A percentile compares a stretch with the other conserved stretches of the same genome.
Conservation (phyloP, 108 stramenopile species). For the Nitzschia palea region DNA sequence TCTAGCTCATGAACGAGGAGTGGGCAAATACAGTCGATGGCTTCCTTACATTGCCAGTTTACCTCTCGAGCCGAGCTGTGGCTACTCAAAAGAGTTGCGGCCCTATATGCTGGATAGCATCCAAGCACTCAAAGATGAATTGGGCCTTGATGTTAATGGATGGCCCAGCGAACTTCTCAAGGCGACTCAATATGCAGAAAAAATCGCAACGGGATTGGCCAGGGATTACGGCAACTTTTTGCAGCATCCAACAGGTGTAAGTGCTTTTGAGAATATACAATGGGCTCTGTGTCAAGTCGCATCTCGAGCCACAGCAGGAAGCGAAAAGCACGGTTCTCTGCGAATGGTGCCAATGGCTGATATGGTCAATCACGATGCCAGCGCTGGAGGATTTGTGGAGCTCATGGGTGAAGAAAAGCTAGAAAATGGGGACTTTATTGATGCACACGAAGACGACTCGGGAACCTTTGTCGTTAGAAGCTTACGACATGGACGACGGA, state of each 20-base stretch:
- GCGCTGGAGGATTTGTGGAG: conserved; percentile 75
- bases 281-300: conserved; percentile 87
- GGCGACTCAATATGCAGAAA: conserved; percentile 58
- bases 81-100: conserved; percentile 51
- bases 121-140: conserved; percentile 57
- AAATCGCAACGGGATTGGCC: conserved; percentile 43
- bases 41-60: conserved; percentile 82
- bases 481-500: conserved; percentile 59
- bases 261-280: conserved; percentile 44
- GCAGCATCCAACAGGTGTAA: conserved; percentile 34
- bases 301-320: conserved; percentile 70
- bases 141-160: conserved; percentile 70
- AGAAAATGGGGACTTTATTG: conserved; percentile 47
- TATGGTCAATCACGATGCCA: conserved; percentile 81
- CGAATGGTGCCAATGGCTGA: conserved; percentile 78
- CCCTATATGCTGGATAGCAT: conserved; percentile 71
- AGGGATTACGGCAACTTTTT: conserved; percentile 46
- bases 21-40: conserved; percentile 59
- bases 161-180: conserved; percentile 75
- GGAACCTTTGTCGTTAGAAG: conserved; percentile 79
- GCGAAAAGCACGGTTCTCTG: conserved; percentile 52
- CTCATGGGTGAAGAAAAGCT: conserved; percentile 58
- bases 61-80: conserved; percentile 74
- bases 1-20: conserved; percentile 75
- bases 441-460: conserved; percentile 53